Percentiles rank a stretch among this genome's conserved stretches.
Evolutionary conservation across 306 rosid species (phyloP).

Genomic region (Gleditsia sinensis): DNA sequence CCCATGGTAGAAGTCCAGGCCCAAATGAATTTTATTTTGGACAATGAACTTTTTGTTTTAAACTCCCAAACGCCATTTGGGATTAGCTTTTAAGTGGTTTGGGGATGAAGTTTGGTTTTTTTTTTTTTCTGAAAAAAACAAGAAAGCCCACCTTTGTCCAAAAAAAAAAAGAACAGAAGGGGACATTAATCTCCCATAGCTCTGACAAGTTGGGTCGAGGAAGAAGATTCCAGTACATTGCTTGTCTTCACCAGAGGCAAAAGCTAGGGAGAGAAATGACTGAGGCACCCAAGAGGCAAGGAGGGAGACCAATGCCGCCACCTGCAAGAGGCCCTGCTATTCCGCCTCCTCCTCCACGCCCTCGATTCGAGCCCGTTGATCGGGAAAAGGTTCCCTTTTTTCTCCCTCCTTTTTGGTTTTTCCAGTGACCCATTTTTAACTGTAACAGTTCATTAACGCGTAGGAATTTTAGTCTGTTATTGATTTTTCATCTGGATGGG

Average conservation of each 20-base stretch:
- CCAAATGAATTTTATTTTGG: too few species aligned
- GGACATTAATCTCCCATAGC: too few species aligned
- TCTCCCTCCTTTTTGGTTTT: neutral
- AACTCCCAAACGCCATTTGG: too few species aligned
- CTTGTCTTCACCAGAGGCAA: neutral
- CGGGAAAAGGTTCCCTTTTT: conserved; percentile 51
- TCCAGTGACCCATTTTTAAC: neutral
- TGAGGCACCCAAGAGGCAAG: conserved; percentile 52
- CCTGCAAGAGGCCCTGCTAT: conserved; percentile 44
- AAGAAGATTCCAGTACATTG: neutral
- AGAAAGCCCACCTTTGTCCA: too few species aligned
- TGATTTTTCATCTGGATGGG: neutral
- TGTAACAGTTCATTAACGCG: neutral
- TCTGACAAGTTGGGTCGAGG: too few species aligned
- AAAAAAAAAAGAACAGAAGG: too few species aligned
- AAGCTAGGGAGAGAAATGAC: conserved; percentile 37
- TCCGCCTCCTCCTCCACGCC: conserved; percentile 43
- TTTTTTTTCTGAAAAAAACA: too few species aligned
- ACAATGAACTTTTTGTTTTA: too few species aligned
- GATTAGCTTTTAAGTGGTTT: too few species aligned
- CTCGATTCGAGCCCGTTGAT: conserved; percentile 61
- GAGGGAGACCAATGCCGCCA: conserved; percentile 44
- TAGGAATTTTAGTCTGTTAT: neutral
- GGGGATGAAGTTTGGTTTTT: too few species aligned
- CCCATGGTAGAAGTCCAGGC: too few species aligned